These are phyloP conservation scores for Tulasnella sp. DNA, from an alignment of 768 basidiomycete species.

Conservation along the genomic window DNA sequence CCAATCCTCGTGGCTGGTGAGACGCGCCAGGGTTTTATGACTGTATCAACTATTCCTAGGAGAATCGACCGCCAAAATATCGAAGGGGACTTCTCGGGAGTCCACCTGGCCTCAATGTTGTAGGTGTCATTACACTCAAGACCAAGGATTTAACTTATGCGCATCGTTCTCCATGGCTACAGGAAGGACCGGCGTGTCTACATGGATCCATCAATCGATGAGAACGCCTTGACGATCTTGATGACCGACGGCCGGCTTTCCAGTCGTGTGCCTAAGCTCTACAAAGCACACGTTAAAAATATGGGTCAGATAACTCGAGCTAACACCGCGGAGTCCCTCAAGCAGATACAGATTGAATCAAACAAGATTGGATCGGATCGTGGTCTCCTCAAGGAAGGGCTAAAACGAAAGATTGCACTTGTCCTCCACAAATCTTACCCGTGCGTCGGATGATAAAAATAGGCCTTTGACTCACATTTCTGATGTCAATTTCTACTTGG, in stretches of 20 bases:
- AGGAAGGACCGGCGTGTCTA: not conserved
- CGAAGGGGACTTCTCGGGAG: not conserved
- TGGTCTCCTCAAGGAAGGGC: no score
- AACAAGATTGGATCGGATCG: no score
- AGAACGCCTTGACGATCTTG: constrained; percentile 25
- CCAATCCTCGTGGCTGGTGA: constrained; percentile 32
- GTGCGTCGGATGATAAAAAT: no score
- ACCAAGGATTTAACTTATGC: not conserved
- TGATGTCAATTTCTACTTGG: no score
- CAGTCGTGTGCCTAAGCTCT: constrained; percentile 23
- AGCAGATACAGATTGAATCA: no score
- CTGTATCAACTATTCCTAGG: constrained; percentile 21
- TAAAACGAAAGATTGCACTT: no score
- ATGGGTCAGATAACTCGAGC: not conserved
- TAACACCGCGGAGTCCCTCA: no score
- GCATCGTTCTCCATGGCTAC: no score
- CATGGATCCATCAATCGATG: constrained; percentile 2
- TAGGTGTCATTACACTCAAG: not conserved
- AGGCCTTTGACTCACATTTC: no score
- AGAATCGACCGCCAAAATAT: not conserved
- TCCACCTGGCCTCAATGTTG: not conserved
- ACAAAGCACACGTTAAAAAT: constrained; percentile 24
- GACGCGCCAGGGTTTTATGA: constrained; percentile 34
- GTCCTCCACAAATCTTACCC: no score
- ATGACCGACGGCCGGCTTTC: constrained; percentile 26